Conservation (phyloP, 192 early-diverging fungal genomes). For the Pilobolus umbonatus region DNA sequence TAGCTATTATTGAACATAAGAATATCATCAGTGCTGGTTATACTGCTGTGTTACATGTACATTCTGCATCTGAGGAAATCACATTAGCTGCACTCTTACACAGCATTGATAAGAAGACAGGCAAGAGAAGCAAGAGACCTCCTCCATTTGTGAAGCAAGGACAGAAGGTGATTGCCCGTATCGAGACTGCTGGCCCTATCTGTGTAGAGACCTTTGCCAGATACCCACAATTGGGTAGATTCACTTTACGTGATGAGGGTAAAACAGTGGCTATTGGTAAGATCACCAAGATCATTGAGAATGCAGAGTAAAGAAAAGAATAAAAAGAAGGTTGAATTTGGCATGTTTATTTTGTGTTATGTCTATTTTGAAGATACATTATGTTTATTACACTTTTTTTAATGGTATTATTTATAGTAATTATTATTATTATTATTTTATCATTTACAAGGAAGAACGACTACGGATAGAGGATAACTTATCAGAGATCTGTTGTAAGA, state of each 20-base stretch:
- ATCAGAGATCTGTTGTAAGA: constrained; percentile 80
- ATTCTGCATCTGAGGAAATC: constrained; percentile 86
- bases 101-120: constrained; percentile 90
- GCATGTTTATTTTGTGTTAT: not conserved
- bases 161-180: constrained; percentile 80
- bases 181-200: constrained; percentile 71
- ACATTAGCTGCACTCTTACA: constrained; percentile 77
- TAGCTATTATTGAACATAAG: constrained; percentile 90
- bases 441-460: constrained; percentile 23
- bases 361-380: not conserved
- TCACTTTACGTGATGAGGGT: constrained; percentile 98
- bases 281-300: constrained; percentile 71
- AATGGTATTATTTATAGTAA: too few relatives aligned
- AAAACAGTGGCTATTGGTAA: constrained; percentile 96
- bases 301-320: constrained; percentile 11
- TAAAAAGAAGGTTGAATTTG: not conserved
- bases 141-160: constrained; percentile 94
- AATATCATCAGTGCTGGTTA: constrained; percentile 97
- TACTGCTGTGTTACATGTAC: constrained; percentile 88
- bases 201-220: constrained; percentile 87
- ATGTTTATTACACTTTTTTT: too few relatives aligned
- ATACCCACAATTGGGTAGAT: constrained; percentile 89
- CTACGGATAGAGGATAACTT: constrained; percentile 25
- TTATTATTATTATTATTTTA: not conserved
- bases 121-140: constrained; percentile 79